phyloP scores from a whole-genome alignment of 495 filamentous ascomycete species.

The Filosporella fistucella region DNA sequence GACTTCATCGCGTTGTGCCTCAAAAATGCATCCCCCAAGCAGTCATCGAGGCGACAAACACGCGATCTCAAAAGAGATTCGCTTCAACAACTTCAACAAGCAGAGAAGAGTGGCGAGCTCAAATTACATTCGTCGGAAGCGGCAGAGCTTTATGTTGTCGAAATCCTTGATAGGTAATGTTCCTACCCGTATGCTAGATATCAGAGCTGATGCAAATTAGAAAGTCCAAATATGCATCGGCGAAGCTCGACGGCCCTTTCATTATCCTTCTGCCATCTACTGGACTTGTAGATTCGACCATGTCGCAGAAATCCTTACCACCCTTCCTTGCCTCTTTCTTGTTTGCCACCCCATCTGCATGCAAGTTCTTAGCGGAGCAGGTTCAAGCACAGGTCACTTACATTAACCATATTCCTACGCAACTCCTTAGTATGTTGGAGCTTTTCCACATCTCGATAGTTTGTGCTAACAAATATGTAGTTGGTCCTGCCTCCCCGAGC shows the following conservation, averaged over 20 bases:
- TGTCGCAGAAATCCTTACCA: background rate
- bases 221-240: background rate
- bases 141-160: constrained; percentile 1
- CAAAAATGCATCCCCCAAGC: background rate
- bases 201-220: background rate
- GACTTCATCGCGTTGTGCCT: constrained; percentile 1
- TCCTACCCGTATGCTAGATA: background rate
- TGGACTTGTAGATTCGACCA: background rate
- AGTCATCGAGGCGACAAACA: too few relatives aligned
- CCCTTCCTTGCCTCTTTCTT: constrained; percentile 3
- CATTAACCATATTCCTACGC: constrained; percentile 17
- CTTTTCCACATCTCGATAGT: background rate
- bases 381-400: constrained; percentile 1
- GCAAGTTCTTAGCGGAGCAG: constrained; percentile 13
- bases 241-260: background rate
- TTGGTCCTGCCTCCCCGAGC: constrained; percentile 4
- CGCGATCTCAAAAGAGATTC: too few relatives aligned
- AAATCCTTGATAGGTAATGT: constrained; percentile 2
- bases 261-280: background rate
- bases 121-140: background rate
- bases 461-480: background rate
- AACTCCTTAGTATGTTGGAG: constrained; percentile 2
- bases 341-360: background rate
- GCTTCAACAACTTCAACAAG: too few relatives aligned
- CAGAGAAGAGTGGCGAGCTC: background rate